phyloP scores from a whole-genome alignment of 192 early-diverging fungal genomes.

The Backusella parvicylindrica region DNA sequence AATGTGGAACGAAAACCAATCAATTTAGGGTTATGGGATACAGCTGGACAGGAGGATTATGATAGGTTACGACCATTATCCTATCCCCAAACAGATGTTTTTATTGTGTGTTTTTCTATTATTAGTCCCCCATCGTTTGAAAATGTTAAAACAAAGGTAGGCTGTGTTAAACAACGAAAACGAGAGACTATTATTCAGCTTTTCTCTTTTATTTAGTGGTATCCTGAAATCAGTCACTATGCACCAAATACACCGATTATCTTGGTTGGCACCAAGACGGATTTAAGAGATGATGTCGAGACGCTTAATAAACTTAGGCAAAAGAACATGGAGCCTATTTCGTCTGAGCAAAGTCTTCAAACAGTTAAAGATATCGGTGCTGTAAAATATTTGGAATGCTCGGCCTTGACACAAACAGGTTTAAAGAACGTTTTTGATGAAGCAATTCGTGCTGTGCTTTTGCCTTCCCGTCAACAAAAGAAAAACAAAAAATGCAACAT shows the following conservation, averaged over 20 bases:
- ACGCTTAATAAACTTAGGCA: constrained; percentile 75
- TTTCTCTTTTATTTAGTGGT: constrained; percentile 64
- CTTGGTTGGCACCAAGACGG: constrained; percentile 87
- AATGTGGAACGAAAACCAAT: constrained; percentile 95
- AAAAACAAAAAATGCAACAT: constrained; percentile 60
- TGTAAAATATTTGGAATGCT: constrained; percentile 87
- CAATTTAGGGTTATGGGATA: constrained; percentile 91
- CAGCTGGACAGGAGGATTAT: too few relatives aligned
- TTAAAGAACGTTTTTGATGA: constrained; percentile 93
- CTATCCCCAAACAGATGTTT: constrained; percentile 76
- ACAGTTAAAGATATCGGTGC: constrained; percentile 76
- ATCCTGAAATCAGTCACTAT: constrained; percentile 84
- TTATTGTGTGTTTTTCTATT: constrained; percentile 11
- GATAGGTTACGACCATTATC: constrained; percentile 87
- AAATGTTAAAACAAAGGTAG: constrained; percentile 21
- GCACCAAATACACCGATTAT: constrained; percentile 81
- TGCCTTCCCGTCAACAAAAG: constrained; percentile 48
- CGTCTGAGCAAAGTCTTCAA: constrained; percentile 70
- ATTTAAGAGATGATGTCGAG: constrained; percentile 83
- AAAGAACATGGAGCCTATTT: constrained; percentile 76
- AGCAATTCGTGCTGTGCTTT: constrained; percentile 84
- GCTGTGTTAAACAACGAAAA: background rate
- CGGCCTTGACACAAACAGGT: constrained; percentile 89
- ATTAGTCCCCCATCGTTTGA: constrained; percentile 23
- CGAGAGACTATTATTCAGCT: background rate